Base-by-base conservation (phyloP, 495 filamentous ascomycete genomes). In the Friedmanniomyces endolithicus region DNA sequence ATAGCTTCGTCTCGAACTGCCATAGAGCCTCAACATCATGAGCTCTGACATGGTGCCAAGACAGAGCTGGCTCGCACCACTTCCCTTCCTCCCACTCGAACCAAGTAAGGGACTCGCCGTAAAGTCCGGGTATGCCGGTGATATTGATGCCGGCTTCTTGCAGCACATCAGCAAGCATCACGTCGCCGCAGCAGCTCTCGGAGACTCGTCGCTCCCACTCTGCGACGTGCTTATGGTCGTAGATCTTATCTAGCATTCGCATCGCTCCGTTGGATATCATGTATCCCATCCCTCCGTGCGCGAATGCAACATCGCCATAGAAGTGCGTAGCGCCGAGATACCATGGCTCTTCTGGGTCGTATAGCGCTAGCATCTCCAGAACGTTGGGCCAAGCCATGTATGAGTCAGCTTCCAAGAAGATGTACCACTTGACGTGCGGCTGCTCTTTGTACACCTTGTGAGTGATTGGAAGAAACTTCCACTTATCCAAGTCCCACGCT, bases 391-490 rank as follows among this genome's bases (percentile, higher is more conserved):
- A 83, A 43, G 83, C 67, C 22, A 82, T 61, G 61, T 82, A 85
- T 0, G 82, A 82, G 64, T 87, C 82, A 0, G 79, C 77, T 57
- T 85, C 82, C 61, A 83, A 73, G 63, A 85, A 84, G 48, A 85
- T 74, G 59, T 78, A 87, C 80, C 81, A 41, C 43, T 79, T 73
- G 9, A 70, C 72, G 19, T 74, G 63, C 12, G 75, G 74, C 11
- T 68, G 65, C 61, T 70, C 65, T 29, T 65, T 58, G 58, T 74
- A 75, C 24, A 48, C 45, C 19, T 24, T 34, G 44, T 79, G 72
- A 57, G 84, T 73, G 72, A 84, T 83, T 1, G 81, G 80, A 6
- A 86, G 67, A 62, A 84, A 84, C 65, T 85, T 85, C 73, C 79
- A 85, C 63, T 83, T 84, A 65, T 86, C 82, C 14, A 85, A 70